A percentile compares a stretch with the other conserved stretches of the same genome.
Conservation (phyloP, 2,329 filamentous ascomycete genomes). For the Ceratocystiopsis sp. region DNA sequence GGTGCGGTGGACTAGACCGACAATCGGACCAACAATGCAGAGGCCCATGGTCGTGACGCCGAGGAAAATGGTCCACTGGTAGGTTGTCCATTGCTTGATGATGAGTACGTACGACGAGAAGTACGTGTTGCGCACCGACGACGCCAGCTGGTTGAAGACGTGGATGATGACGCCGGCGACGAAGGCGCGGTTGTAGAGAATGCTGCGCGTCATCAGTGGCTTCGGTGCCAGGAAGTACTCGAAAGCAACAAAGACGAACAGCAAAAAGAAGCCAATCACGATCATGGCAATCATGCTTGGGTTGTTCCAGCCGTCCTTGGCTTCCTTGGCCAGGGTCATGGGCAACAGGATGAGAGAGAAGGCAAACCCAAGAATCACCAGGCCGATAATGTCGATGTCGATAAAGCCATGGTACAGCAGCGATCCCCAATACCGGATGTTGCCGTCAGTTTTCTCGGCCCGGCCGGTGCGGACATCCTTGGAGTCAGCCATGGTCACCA, state of each 20-base stretch:
- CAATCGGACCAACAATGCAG: constrained; percentile 41
- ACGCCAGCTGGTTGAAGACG: constrained; percentile 40
- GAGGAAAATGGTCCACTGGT: constrained; percentile 37
- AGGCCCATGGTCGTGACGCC: constrained; percentile 48
- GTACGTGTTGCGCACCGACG: constrained; percentile 29
- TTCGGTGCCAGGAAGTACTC: constrained; percentile 33
- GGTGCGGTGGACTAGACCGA: constrained; percentile 42
- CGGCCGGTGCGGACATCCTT: constrained; percentile 19
- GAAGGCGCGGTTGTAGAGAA: constrained; percentile 45
- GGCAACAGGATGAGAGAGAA: constrained; percentile 33
- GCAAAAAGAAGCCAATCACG: constrained; percentile 20
- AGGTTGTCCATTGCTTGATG: constrained; percentile 27
- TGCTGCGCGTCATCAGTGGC: constrained; percentile 39
- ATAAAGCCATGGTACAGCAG: constrained; percentile 10
- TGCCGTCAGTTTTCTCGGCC: constrained; percentile 2
- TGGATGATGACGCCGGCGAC: constrained; percentile 50
- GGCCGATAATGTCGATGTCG: constrained; percentile 28
- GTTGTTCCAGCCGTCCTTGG: constrained; percentile 19
- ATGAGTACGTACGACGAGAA: constrained; percentile 50
- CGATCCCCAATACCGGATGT: constrained; percentile 10
- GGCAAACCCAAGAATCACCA: constrained; percentile 28
- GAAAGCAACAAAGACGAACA: constrained; percentile 33
- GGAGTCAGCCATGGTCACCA: constrained; percentile 22
- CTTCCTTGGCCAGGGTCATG: constrained; percentile 19
- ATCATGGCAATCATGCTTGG: constrained; percentile 25